Evolutionary conservation across 495 filamentous ascomycete species (phyloP), one percentile per base, ranked within the genome.

Genomic region (Chaetomium tenue): DNA sequence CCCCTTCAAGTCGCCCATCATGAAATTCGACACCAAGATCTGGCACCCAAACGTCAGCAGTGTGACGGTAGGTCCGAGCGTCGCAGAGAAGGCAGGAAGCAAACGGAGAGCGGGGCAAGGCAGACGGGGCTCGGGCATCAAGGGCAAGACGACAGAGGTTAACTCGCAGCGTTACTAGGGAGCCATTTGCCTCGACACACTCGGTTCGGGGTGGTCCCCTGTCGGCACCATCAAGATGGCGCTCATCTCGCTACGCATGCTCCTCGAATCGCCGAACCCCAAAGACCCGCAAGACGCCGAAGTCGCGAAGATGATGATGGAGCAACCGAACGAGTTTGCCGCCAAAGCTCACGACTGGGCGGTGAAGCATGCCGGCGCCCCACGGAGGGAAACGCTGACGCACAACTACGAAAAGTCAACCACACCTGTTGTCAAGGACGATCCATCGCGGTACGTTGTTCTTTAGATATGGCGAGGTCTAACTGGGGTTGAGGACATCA

Each of bases 31-130:
- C 67, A 98, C 95, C 69, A 95, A 89, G 76, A 88, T 98, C 63
- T 98, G 95, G 95, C 94, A 98, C 77, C 94, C 94, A 40, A 98
- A 98, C 76, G 86, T 98, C 77, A 92, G 88, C 83, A 93, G 89
- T 71, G 91, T 96, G 75, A 98, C 94, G 56, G 93, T 97, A 77
- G 72, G 88, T 83, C 25, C 11, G 50, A 42, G 2, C 13, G 25
- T 8, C 5, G 18, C 46, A 37, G 33, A 6, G 6, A 23, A 40
- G 25, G 55, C 30, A 46, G 53, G 23, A 52, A 52, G 48, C 48
- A 52, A 18, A 39, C 54, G 33, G 40, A 18, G 13, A 11, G 40
- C 13, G 13, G 40, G 40, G 16, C 40, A 18, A 11, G 40, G 40
- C 40, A 18, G 37, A 12, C 30, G 1, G 5, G 54, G 33, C 11